Conservation (phyloP, 805 yeast genomes). For the Myxozyma neotropica region DNA sequence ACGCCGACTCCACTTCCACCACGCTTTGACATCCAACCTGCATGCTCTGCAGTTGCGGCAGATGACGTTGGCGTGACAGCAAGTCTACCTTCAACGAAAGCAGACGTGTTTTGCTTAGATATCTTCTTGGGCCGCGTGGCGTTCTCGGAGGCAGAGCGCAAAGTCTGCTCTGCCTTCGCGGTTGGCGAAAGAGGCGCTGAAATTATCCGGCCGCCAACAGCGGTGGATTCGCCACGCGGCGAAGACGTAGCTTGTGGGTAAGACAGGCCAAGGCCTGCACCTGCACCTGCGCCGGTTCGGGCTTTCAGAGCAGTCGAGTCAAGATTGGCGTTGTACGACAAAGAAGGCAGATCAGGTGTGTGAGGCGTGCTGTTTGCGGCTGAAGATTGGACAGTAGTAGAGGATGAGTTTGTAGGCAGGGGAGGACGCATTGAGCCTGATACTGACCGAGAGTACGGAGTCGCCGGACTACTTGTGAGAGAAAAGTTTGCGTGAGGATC, state of each 20-base stretch:
- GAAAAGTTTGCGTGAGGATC: constrained; percentile 6
- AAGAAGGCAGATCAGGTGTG: not conserved
- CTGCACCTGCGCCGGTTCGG: not conserved
- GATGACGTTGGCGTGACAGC: constrained; percentile 75
- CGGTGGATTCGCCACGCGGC: not conserved
- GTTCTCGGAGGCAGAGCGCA: constrained; percentile 58
- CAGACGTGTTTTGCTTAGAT: constrained; percentile 47
- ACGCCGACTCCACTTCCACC: constrained; percentile 83
- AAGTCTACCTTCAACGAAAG: constrained; percentile 75
- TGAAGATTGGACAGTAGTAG: not conserved
- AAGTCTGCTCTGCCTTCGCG: constrained; percentile 36
- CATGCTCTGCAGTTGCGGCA: constrained; percentile 67
- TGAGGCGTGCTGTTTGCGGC: not conserved
- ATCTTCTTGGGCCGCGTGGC: constrained; percentile 42
- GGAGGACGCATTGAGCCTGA: not conserved
- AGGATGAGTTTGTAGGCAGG: constrained; percentile 4
- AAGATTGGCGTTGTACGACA: not conserved
- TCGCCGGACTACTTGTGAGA: not conserved
- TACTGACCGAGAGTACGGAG: not conserved
- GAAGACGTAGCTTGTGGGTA: not conserved
- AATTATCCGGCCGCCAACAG: constrained; percentile 3
- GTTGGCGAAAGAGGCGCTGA: constrained; percentile 8
- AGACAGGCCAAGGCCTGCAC: constrained; percentile 2
- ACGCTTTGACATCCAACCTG: constrained; percentile 96
- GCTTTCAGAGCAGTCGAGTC: constrained; percentile 5